Percentiles rank a stretch among this genome's conserved stretches.
phyloP scores from a whole-genome alignment of 768 basidiomycete genomes.

The Boletus pseudopeckii region DNA sequence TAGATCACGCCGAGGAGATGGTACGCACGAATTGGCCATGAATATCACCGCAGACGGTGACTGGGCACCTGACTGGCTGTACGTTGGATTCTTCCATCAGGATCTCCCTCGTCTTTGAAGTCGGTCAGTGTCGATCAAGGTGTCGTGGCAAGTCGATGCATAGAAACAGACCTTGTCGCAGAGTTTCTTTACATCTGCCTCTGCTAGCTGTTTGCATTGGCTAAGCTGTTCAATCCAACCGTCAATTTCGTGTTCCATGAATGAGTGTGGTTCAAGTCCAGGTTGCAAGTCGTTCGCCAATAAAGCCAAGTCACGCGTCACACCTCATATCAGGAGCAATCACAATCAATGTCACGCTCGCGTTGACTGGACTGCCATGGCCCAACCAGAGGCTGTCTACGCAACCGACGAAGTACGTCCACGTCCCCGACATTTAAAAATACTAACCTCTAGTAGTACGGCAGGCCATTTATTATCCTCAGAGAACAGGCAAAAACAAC shows the following conservation, averaged over 20 bases:
- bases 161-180: conserved; percentile 84
- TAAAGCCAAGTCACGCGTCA: conserved; percentile 28
- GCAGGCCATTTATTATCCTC: conserved; percentile 96
- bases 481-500: conserved; percentile 93
- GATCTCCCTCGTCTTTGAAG: conserved; percentile 87
- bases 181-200: conserved; percentile 93
- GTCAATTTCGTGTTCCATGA: conserved; percentile 78
- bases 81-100: conserved; percentile 99
- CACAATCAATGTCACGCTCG: conserved; percentile 31
- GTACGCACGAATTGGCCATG: conserved; percentile 98
- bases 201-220: conserved; percentile 95
- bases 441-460: conserved; percentile 55
- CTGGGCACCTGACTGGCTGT: conserved; percentile 96
- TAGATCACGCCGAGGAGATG: conserved; percentile 17
- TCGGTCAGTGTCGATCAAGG: conserved; percentile 18
- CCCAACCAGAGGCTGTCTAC: conserved; percentile 68
- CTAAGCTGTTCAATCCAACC: conserved; percentile 95
- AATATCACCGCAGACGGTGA: conserved; percentile 99
- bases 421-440: background rate
- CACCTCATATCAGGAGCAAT: conserved; percentile 22
- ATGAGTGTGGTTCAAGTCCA: conserved; percentile 13
- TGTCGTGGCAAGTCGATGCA: background rate
- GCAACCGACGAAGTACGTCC: conserved; percentile 77
- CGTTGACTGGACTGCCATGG: conserved; percentile 17
- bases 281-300: conserved; percentile 20